Conservation (phyloP, 2,329 filamentous ascomycete genomes). For the Sporothrix inflata region DNA sequence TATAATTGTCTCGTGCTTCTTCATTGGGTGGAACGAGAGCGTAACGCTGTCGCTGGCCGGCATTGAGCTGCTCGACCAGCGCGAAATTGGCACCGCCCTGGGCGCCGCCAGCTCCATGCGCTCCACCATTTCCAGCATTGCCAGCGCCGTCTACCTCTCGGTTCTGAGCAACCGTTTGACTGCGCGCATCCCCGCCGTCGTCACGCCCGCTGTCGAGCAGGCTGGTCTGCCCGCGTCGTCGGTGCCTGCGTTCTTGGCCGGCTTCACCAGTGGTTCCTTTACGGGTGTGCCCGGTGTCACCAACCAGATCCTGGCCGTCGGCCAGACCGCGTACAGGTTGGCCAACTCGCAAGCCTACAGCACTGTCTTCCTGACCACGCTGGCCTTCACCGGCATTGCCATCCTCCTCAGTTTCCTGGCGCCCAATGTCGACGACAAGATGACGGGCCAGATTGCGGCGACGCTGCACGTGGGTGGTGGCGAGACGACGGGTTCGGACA, state of each 20-base stretch:
- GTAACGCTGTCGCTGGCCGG: constrained; percentile 41
- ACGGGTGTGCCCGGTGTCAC: constrained; percentile 40
- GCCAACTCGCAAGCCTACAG: constrained; percentile 43
- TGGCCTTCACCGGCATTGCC: constrained; percentile 42
- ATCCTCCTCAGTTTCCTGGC: constrained; percentile 40
- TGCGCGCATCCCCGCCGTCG: constrained; percentile 39
- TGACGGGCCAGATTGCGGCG: constrained; percentile 10
- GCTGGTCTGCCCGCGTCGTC: constrained; percentile 45
- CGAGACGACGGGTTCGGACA: neutral
- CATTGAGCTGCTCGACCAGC: constrained; percentile 43
- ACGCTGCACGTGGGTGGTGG: neutral
- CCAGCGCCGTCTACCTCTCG: constrained; percentile 42
- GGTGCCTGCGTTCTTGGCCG: constrained; percentile 42
- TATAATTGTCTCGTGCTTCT: constrained; percentile 40
- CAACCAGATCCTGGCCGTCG: constrained; percentile 38
- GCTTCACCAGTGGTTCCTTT: constrained; percentile 40
- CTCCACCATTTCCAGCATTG: constrained; percentile 42
- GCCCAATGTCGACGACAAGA: constrained; percentile 41
- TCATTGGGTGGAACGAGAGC: constrained; percentile 43
- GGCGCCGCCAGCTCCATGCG: constrained; percentile 44
- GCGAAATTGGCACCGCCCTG: constrained; percentile 42
- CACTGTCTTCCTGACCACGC: constrained; percentile 43
- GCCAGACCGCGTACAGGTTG: constrained; percentile 39
- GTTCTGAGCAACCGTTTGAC: constrained; percentile 42
- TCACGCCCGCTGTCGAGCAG: constrained; percentile 40